Percentiles rank a stretch among this genome's conserved stretches.
Conservation (phyloP, 495 filamentous ascomycete species). For the Chaetomium fimeti region DNA sequence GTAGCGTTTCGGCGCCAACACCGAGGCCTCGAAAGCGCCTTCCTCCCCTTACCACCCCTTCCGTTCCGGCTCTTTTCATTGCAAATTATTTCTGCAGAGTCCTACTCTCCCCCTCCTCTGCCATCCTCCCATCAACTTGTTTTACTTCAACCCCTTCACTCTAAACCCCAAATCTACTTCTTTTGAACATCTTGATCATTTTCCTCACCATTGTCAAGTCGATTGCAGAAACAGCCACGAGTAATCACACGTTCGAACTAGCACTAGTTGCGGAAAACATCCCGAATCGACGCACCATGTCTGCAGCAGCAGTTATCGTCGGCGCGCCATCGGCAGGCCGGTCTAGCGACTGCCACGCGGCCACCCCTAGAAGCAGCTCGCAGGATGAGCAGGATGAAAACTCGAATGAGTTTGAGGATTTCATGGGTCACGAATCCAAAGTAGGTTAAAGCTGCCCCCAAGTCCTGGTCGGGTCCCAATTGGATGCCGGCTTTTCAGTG, state of each 20-base stretch:
- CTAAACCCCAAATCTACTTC: conserved; percentile 27
- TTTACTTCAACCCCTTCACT: conserved; percentile 14
- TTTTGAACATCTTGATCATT: conserved; percentile 34
- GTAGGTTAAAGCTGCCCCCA: conserved; percentile 16
- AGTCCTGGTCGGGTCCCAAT: background rate
- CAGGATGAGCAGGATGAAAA: conserved; percentile 53
- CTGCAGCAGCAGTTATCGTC: conserved; percentile 38
- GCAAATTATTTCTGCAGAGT: background rate
- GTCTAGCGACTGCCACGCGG: conserved; percentile 44
- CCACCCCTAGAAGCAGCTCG: conserved; percentile 36
- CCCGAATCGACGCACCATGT: conserved; percentile 41
- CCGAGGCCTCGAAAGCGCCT: background rate
- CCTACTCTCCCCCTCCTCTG: conserved; percentile 17
- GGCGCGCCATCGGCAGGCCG: conserved; percentile 45
- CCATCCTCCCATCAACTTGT: conserved; percentile 11
- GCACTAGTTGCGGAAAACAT: background rate
- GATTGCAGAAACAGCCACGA: conserved; percentile 10
- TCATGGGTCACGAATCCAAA: conserved; percentile 14
- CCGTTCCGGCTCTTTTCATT: background rate
- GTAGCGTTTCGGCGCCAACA: too few relatives aligned
- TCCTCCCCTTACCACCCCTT: background rate
- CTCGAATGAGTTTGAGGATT: conserved; percentile 31
- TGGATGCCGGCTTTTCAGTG: background rate
- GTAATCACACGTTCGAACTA: background rate
- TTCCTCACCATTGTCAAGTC: conserved; percentile 25